These are phyloP conservation scores for Domatiomyces globalis DNA, from an alignment of 2,329 filamentous ascomycete species.

Conservation along the genomic window DNA sequence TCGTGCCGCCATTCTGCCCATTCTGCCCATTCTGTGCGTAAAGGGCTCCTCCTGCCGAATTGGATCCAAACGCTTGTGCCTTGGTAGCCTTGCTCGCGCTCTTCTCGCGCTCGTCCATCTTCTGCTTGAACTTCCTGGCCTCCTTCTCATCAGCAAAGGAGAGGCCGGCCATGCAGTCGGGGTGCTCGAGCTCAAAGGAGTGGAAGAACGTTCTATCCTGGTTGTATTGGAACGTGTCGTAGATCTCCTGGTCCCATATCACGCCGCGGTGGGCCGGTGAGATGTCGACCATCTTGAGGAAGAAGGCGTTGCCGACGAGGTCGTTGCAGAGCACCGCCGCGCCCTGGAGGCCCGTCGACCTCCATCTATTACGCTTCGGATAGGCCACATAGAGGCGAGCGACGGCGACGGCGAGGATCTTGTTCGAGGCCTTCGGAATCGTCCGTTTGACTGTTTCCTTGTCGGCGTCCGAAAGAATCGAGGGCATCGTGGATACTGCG, in stretches of 20 bases:
- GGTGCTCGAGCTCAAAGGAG: conserved; percentile 82
- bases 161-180: conserved; percentile 60
- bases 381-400: conserved; percentile 87
- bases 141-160: conserved; percentile 97
- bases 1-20: conserved; percentile 18
- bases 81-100: conserved; percentile 80
- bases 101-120: conserved; percentile 92
- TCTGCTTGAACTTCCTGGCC: conserved; percentile 91
- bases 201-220: conserved; percentile 97
- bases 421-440: conserved; percentile 88
- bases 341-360: conserved; percentile 82
- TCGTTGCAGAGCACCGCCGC: conserved; percentile 87
- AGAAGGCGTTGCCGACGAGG: conserved; percentile 86
- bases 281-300: conserved; percentile 94
- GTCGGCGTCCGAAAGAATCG: conserved; percentile 76
- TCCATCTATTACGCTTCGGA: conserved; percentile 76
- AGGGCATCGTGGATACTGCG: conserved; percentile 32
- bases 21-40: conserved; percentile 25
- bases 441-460: conserved; percentile 92
- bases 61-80: conserved; percentile 54
- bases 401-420: conserved; percentile 91
- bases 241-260: conserved; percentile 96
- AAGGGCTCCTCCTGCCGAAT: conserved; percentile 34
- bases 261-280: conserved; percentile 71
- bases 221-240: conserved; percentile 87